These are phyloP conservation scores for Dipteronia sinensis DNA, from an alignment of 345 rosid genomes.

Conservation along the genomic window DNA sequence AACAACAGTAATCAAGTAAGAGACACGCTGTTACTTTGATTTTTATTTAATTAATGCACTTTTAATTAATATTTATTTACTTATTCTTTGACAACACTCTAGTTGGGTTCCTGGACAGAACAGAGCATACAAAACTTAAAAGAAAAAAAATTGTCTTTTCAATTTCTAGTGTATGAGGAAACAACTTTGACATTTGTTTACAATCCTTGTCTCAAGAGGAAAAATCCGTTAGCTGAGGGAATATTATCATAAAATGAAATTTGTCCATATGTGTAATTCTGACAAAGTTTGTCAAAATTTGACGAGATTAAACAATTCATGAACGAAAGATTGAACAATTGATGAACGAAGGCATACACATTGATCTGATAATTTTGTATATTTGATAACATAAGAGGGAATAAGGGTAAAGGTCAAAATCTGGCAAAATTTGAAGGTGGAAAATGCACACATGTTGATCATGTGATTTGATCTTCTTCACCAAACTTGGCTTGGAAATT, in stretches of 20 bases:
- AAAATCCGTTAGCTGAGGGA: not conserved
- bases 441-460: constrained; percentile 7
- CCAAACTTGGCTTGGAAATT: not conserved
- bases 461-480: constrained; percentile 14
- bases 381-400: too few species aligned
- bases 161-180: not conserved
- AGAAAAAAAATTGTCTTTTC: not conserved
- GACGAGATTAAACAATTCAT: too few species aligned
- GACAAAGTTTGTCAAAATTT: too few species aligned
- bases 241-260: not conserved
- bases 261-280: not conserved
- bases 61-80: not conserved
- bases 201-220: not conserved
- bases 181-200: constrained; percentile 3
- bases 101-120: not conserved
- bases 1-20: too few species aligned
- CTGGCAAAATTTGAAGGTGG: not conserved
- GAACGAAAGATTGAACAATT: too few species aligned
- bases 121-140: not conserved
- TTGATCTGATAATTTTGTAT: too few species aligned
- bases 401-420: not conserved
- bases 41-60: too few species aligned
- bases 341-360: too few species aligned
- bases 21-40: too few species aligned
- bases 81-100: not conserved